Percentiles rank a stretch among this genome's conserved stretches.
These are phyloP conservation scores for Metarhizium guizhouense DNA, from an alignment of 2,329 filamentous ascomycete species.

Conservation along the genomic window DNA sequence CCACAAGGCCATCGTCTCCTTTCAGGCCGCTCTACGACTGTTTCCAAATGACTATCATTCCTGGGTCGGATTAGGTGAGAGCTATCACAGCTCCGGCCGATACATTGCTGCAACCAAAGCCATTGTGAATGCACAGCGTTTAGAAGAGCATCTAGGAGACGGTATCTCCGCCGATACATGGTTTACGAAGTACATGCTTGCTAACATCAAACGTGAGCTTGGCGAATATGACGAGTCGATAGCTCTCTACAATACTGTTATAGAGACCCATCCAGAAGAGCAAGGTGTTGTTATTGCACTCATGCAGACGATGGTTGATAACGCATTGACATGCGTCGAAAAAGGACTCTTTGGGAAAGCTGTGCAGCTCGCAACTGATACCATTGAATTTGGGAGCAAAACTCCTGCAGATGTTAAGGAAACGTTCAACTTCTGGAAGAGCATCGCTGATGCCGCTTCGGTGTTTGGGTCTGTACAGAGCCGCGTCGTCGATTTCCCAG, in stretches of 20 bases:
- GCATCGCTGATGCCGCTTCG: conserved; percentile 78
- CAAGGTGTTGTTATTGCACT: conserved; percentile 82
- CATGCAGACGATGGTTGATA: conserved; percentile 81
- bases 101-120: conserved; percentile 92
- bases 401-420: conserved; percentile 53
- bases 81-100: conserved; percentile 87
- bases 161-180: conserved; percentile 60
- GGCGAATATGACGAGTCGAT: conserved; percentile 85
- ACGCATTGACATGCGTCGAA: conserved; percentile 65
- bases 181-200: conserved; percentile 96
- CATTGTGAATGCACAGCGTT: conserved; percentile 71
- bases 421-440: conserved; percentile 94
- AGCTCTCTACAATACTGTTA: conserved; percentile 63
- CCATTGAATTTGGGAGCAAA: conserved; percentile 56
- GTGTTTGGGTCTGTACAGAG: conserved; percentile 73
- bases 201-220: conserved; percentile 86
- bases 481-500: conserved; percentile 54
- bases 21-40: conserved; percentile 80
- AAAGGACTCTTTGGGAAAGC: conserved; percentile 83
- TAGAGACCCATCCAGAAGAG: conserved; percentile 59
- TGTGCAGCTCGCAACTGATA: conserved; percentile 57
- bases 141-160: conserved; percentile 52
- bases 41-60: conserved; percentile 84
- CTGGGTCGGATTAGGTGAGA: conserved; percentile 94
- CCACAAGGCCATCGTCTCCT: conserved; percentile 78